These are phyloP conservation scores for Sporisorium iseilematis-ciliati DNA, from an alignment of 1,284 basidiomycete genomes.

Conservation along the genomic window DNA sequence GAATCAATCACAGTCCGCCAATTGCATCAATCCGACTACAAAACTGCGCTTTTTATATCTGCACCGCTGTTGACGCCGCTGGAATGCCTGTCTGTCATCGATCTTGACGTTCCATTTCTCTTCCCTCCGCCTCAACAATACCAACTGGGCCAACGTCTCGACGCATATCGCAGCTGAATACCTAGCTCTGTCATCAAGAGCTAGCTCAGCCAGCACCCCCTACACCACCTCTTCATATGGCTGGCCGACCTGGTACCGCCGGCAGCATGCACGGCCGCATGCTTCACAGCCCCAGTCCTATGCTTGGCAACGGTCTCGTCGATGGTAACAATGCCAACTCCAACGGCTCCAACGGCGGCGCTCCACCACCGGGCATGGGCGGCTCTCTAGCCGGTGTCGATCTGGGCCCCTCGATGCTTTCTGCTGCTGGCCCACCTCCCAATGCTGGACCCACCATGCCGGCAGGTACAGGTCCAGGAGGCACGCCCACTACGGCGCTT, in stretches of 20 bases:
- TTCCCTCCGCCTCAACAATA: neutral
- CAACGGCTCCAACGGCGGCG: constrained; percentile 26
- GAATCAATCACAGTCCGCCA: neutral
- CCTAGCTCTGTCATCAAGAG: neutral
- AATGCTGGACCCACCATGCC: constrained; percentile 59
- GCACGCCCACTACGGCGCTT: constrained; percentile 65
- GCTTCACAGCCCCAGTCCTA: constrained; percentile 42
- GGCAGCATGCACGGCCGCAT: constrained; percentile 40
- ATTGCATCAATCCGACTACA: too few species aligned
- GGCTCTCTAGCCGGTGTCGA: constrained; percentile 58
- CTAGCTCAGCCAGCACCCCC: neutral
- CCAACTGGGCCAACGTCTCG: neutral
- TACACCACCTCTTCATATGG: constrained; percentile 11
- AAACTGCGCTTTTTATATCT: neutral
- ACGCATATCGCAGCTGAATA: neutral
- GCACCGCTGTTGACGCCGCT: neutral
- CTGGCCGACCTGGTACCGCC: constrained; percentile 27
- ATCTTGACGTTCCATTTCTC: constrained; percentile 4
- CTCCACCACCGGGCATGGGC: constrained; percentile 51
- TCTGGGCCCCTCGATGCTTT: constrained; percentile 60
- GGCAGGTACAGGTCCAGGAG: constrained; percentile 61
- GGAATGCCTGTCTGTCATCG: constrained; percentile 10
- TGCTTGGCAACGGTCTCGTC: constrained; percentile 21
- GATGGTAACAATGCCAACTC: constrained; percentile 10
- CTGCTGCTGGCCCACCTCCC: constrained; percentile 58